These are phyloP conservation scores for Gastrolobium bilobum DNA, from an alignment of 306 rosid species.

Conservation along the genomic window DNA sequence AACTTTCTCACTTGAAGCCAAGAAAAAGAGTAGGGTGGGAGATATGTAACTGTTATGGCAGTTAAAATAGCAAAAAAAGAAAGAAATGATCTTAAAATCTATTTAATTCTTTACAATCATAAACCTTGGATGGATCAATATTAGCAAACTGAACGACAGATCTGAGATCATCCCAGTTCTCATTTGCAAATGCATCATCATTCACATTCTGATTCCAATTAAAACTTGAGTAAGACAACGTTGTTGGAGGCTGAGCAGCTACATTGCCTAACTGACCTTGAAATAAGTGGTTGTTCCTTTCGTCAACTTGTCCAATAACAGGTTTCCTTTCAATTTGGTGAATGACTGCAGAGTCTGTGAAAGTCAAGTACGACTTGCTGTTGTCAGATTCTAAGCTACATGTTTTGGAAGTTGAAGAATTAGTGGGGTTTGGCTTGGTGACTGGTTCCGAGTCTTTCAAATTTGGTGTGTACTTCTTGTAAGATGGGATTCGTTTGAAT, in stretches of 20 bases:
- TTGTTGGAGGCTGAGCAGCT: constrained; percentile 49
- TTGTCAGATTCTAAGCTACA: constrained; percentile 70
- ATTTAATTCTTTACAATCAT: constrained; percentile 50
- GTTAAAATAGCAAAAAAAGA: neutral
- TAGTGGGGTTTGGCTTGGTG: constrained; percentile 24
- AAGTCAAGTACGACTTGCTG: constrained; percentile 43
- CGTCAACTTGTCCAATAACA: constrained; percentile 40
- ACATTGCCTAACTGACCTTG: constrained; percentile 37
- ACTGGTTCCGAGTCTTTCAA: constrained; percentile 49
- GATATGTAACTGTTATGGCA: neutral
- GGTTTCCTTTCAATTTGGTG: constrained; percentile 56
- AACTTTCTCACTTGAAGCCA: constrained; percentile 22
- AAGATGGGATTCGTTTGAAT: constrained; percentile 74
- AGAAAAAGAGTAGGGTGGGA: neutral
- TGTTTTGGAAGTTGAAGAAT: constrained; percentile 66
- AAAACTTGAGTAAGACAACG: constrained; percentile 48
- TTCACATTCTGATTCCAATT: constrained; percentile 54
- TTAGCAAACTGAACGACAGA: constrained; percentile 67
- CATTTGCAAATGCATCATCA: constrained; percentile 57
- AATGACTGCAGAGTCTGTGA: constrained; percentile 50
- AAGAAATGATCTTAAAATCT: neutral
- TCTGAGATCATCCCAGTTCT: constrained; percentile 79
- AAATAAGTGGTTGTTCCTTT: constrained; percentile 44
- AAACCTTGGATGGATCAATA: constrained; percentile 59
- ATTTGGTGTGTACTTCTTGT: constrained; percentile 64